These are phyloP conservation scores for Trypanosoma conorhini DNA, from an alignment of 208 protist genomes.

Conservation along the genomic window DNA sequence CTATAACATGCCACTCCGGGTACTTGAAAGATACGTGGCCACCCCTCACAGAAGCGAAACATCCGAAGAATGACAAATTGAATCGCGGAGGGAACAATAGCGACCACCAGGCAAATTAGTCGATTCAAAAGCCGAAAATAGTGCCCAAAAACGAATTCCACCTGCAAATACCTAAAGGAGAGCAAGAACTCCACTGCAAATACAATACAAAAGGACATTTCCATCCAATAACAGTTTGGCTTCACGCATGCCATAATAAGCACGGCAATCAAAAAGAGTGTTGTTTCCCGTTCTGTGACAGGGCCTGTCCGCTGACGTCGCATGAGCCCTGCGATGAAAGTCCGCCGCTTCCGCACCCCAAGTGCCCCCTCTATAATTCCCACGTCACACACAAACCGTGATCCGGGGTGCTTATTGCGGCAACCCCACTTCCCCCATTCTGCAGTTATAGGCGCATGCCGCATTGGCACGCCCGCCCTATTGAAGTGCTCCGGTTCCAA, in stretches of 20 bases:
- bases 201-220: slow-evolving; percentile 52
- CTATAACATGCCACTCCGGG: slow-evolving; percentile 70
- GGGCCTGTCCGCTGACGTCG: slow-evolving; percentile 66
- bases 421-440: slow-evolving; percentile 64
- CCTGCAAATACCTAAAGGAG: slow-evolving; percentile 58
- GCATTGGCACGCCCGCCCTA: neutral
- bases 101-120: slow-evolving; percentile 60
- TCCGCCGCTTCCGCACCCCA: slow-evolving; percentile 51
- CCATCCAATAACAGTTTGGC: slow-evolving; percentile 71
- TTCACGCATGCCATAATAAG: slow-evolving; percentile 55
- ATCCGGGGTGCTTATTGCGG: slow-evolving; percentile 78
- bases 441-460: slow-evolving; percentile 9
- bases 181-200: slow-evolving; percentile 57
- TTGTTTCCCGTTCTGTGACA: slow-evolving; percentile 56
- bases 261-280: slow-evolving; percentile 49
- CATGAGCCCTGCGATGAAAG: slow-evolving; percentile 45
- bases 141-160: slow-evolving; percentile 65
- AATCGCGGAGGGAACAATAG: slow-evolving; percentile 43
- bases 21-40: slow-evolving; percentile 66
- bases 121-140: slow-evolving; percentile 59
- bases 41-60: slow-evolving; percentile 69
- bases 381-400: slow-evolving; percentile 56
- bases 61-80: slow-evolving; percentile 64
- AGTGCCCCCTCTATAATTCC: slow-evolving; percentile 72
- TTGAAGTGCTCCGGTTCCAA: slow-evolving; percentile 24